phyloP scores from a whole-genome alignment of 768 basidiomycete species.

The Hysterangium stoloniferum region DNA sequence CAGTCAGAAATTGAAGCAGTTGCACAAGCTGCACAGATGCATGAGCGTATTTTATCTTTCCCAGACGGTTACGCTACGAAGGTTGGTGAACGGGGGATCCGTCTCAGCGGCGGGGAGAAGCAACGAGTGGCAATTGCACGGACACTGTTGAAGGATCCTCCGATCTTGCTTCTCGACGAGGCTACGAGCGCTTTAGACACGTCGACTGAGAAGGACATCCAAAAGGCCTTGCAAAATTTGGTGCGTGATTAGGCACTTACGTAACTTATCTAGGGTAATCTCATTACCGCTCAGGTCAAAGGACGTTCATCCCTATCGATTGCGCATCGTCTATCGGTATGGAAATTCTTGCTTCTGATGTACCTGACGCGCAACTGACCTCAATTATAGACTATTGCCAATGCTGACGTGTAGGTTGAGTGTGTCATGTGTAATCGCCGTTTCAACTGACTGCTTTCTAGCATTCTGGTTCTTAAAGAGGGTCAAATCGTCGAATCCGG shows the following conservation, averaged over 20 bases:
- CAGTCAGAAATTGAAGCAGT: conserved; percentile 72
- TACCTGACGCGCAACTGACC: conserved; percentile 12
- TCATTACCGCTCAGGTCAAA: conserved; percentile 25
- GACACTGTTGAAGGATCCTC: conserved; percentile 80
- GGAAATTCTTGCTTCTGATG: conserved; percentile 22
- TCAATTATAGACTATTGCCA: conserved; percentile 41
- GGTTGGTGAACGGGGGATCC: conserved; percentile 83
- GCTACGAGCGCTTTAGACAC: conserved; percentile 84
- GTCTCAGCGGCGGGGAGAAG: conserved; percentile 84
- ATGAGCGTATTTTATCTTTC: conserved; percentile 77
- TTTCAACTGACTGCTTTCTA: conserved; percentile 42
- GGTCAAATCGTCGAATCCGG: conserved; percentile 84
- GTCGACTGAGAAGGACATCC: conserved; percentile 83
- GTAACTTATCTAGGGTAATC: not conserved
- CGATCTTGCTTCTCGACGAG: conserved; percentile 71
- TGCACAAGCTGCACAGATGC: conserved; percentile 79
- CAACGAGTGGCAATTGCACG: conserved; percentile 84
- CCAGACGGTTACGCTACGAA: conserved; percentile 80
- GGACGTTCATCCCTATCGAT: conserved; percentile 72
- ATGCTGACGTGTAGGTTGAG: conserved; percentile 39
- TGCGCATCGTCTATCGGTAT: conserved; percentile 69
- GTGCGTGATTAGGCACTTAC: conserved; percentile 23
- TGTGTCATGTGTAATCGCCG: conserved; percentile 3
- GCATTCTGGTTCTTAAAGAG: conserved; percentile 87
- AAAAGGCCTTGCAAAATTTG: conserved; percentile 77